Percentiles rank a stretch among this genome's conserved stretches.
These are phyloP conservation scores for Lagenidium giganteum DNA, from an alignment of 352 stramenopile genomes.

Conservation along the genomic window DNA sequence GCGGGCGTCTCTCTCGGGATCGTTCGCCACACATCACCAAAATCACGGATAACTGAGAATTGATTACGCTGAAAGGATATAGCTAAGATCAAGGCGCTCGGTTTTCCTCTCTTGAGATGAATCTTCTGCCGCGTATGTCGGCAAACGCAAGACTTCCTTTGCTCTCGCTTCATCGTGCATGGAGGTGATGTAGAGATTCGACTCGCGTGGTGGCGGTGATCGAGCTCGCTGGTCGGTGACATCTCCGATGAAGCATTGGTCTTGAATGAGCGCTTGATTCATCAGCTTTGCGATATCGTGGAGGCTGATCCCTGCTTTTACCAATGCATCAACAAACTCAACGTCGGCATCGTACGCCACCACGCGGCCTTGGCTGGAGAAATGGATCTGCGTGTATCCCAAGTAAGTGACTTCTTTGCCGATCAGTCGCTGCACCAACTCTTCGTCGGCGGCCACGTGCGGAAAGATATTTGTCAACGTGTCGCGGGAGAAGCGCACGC, in stretches of 20 bases:
- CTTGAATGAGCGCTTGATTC: slow-evolving; percentile 37
- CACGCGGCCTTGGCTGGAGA: slow-evolving; percentile 34
- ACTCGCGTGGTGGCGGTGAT: too few species aligned
- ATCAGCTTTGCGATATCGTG: slow-evolving; percentile 43
- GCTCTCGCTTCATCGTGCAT: too few species aligned
- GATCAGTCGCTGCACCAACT: slow-evolving; percentile 33
- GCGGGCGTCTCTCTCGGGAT: too few species aligned
- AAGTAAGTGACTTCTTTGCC: slow-evolving; percentile 43
- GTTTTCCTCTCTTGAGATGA: too few species aligned
- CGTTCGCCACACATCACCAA: too few species aligned
- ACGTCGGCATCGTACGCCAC: slow-evolving; percentile 53
- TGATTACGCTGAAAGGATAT: too few species aligned
- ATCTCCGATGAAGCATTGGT: slow-evolving; percentile 31
- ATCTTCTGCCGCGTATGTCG: too few species aligned
- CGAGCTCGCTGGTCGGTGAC: slow-evolving; percentile 8
- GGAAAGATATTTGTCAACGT: slow-evolving; percentile 32
- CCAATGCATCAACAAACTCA: slow-evolving; percentile 44
- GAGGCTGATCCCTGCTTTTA: slow-evolving; percentile 22
- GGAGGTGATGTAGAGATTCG: too few species aligned
- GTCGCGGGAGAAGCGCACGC: slow-evolving; percentile 19
- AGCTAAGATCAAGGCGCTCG: too few species aligned
- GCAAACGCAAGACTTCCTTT: too few species aligned
- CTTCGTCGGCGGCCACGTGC: slow-evolving; percentile 25
- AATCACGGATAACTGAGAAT: too few species aligned
- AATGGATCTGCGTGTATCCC: slow-evolving; percentile 49